These are phyloP conservation scores for Penicillium olsonii DNA, from an alignment of 2,329 filamentous ascomycete species.

Conservation along the genomic window DNA sequence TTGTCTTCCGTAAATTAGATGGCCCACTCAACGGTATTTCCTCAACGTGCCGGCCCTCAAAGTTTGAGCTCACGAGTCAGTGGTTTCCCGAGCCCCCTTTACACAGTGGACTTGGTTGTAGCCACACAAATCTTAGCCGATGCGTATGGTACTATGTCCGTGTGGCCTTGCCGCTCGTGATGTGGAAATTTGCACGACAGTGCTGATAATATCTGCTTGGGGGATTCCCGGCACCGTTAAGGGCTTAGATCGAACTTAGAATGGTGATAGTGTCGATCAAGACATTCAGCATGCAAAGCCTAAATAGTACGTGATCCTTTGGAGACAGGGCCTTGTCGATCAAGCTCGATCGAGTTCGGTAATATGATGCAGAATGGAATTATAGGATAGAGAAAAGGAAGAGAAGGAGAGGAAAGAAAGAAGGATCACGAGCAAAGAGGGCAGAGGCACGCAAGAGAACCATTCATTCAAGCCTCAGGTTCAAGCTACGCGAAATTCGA, in stretches of 20 bases:
- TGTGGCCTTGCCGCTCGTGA: not conserved
- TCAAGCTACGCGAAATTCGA: not conserved
- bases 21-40: not conserved
- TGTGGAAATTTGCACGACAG: not conserved
- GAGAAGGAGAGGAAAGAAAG: no score
- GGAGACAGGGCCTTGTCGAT: not conserved
- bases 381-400: not conserved
- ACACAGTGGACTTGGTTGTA: no score
- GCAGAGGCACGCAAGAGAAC: no score
- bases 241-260: not conserved
- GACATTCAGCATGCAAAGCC: not conserved
- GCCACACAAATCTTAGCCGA: no score
- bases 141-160: not conserved
- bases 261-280: constrained; percentile 15
- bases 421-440: no score
- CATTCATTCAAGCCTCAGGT: not conserved
- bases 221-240: not conserved
- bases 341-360: no score
- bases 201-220: not conserved
- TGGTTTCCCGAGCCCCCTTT: not conserved
- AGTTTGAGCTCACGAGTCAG: not conserved
- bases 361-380: no score
- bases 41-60: not conserved
- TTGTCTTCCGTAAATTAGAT: not conserved
- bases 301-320: not conserved